phyloP scores from a whole-genome alignment of 768 basidiomycete species.

The Postia placenta region DNA sequence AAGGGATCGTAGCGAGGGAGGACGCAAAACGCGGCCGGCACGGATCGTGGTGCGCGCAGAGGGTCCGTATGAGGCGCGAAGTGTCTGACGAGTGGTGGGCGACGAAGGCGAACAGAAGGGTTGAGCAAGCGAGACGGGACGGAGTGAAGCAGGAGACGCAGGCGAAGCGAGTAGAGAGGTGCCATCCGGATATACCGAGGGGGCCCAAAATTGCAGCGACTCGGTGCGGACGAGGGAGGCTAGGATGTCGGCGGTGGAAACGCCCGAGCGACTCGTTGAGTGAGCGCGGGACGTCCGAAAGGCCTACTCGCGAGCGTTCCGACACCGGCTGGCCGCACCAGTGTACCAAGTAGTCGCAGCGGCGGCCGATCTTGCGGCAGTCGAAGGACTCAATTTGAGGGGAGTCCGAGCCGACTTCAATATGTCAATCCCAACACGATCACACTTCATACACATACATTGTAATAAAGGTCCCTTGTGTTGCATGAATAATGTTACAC shows the following conservation, averaged over 20 bases:
- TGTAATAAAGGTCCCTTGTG: background rate
- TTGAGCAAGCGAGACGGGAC: slow-evolving; percentile 1
- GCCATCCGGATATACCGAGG: background rate
- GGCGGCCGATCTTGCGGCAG: slow-evolving; percentile 26
- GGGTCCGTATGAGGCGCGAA: slow-evolving; percentile 1
- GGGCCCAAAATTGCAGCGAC: slow-evolving; percentile 1
- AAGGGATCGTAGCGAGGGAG: slow-evolving; percentile 3
- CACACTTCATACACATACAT: background rate
- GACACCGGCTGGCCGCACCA: slow-evolving; percentile 22
- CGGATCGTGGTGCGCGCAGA: slow-evolving; percentile 6
- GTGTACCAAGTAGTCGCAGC: slow-evolving; percentile 31
- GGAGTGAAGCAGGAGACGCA: background rate
- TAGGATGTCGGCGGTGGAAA: slow-evolving; percentile 29
- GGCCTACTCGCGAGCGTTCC: slow-evolving; percentile 31
- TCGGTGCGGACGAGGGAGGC: slow-evolving; percentile 24
- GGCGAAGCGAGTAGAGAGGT: background rate
- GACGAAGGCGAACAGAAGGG: slow-evolving; percentile 2
- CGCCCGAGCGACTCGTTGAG: slow-evolving; percentile 25
- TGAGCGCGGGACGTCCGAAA: slow-evolving; percentile 28
- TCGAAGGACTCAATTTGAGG: slow-evolving; percentile 21
- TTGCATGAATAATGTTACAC: background rate
- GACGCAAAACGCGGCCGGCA: slow-evolving; percentile 7
- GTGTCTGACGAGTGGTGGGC: background rate
- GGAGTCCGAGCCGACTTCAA: background rate
- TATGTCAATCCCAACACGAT: too few species aligned